Base-by-base conservation (phyloP, 768 basidiomycete genomes). In the Lyophyllum decastes region DNA sequence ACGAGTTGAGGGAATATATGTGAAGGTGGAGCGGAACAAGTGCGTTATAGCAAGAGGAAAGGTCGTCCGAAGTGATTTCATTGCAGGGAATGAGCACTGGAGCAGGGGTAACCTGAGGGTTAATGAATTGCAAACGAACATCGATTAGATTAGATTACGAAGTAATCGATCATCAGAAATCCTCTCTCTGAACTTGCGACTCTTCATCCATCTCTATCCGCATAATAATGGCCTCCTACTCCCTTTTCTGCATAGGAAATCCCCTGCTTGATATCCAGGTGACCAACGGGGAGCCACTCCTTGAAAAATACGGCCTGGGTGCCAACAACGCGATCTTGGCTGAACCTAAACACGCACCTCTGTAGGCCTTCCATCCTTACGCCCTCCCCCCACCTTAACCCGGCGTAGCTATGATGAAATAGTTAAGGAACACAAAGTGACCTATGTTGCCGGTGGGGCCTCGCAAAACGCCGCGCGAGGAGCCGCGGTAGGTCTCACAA, bases 261-360 rank as follows among this genome's bases (percentile, higher is more conserved):
- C 96, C 96, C 66, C 82, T 98, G 70, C 89, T 98, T 50, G 95
- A 99, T 73, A 90, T 99, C 78, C 95, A 96, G 76, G 94, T 96
- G 68, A 85, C 77, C 60, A 82, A 92, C 60, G 94, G 92, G 49
- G 93, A 95, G 69, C 80, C 80, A 30, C 82, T 98, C 41, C 79
- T 98, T 55, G 78, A 89, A 67, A 98, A 97, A 74, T 99, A 98
- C 70, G 83, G 75, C 58, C 84, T 99, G 67, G 92, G 93, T 69
- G 81, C 94, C 53, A 95, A 99, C 78, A 92, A 99, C 72, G 96
- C 97, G 46, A 95, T 98, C 73, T 83, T 99, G 55, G 96, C 95
- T 1, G 89, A 88, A 62, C 89, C 88, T 58, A 90, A 94, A 74
- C 96, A 98, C 63, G 76, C 81, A 55, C 80, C 86, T n/a, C 86